Evolutionary conservation across 2,329 filamentous ascomycete genomes (phyloP).

Genomic region (Stachybotrys chlorohalonatus): DNA sequence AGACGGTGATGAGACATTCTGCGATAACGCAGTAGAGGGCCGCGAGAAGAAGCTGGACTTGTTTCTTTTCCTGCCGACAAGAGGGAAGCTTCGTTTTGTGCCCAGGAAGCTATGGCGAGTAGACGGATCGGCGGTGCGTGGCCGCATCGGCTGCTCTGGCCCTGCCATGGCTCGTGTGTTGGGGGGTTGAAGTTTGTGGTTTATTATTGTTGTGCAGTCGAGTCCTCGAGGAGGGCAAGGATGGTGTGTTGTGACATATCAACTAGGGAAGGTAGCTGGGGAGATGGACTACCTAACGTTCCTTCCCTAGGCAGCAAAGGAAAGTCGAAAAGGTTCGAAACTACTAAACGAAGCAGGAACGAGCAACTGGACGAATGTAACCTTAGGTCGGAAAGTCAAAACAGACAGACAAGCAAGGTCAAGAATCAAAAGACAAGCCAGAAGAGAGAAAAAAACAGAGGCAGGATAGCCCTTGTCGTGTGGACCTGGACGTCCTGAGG

Average conservation of each 20-base stretch:
- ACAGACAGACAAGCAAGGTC: no score
- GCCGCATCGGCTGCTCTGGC: constrained; percentile 4
- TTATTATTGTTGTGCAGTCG: background rate
- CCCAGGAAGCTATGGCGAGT: constrained; percentile 9
- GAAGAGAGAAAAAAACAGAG: no score
- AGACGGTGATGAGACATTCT: constrained; percentile 4
- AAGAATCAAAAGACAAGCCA: no score
- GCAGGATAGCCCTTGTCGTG: background rate
- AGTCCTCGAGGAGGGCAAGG: background rate
- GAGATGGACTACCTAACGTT: no score
- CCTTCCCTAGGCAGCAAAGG: no score
- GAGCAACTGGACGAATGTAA: no score
- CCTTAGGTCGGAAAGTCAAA: no score
- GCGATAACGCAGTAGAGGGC: constrained; percentile 9
- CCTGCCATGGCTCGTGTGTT: background rate
- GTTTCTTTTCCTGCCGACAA: constrained; percentile 17
- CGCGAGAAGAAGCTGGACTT: constrained; percentile 8
- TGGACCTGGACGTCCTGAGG: background rate
- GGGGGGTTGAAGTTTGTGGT: background rate
- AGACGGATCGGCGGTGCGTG: constrained; percentile 10
- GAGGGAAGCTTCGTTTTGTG: constrained; percentile 20
- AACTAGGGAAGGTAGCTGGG: background rate
- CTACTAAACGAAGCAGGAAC: no score
- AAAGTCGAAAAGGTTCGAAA: no score
- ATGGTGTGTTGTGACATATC: background rate